Evolutionary conservation across 495 filamentous ascomycete genomes (phyloP), one percentile per base, ranked within the genome.

Genomic region (Aspergillus conjunctus): DNA sequence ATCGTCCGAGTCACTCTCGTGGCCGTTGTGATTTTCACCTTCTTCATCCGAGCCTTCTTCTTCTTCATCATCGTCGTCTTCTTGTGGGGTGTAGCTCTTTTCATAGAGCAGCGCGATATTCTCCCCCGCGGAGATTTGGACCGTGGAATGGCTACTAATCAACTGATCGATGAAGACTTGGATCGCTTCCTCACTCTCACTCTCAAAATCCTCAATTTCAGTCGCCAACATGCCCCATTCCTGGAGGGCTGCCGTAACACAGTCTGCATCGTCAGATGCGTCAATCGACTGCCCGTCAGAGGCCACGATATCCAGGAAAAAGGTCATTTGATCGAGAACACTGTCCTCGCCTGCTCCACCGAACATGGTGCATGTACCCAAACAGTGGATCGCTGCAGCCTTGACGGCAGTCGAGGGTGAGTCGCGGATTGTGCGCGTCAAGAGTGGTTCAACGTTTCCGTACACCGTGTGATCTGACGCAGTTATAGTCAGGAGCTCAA

Each of bases 51-150:
- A 26, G 26, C 5, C 82, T 63, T 77, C 74, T 0, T 70, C 73
- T 14, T 82, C 81, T 8, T 88, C 83, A 17, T 88, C 86, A 2
- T 87, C 82, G 51, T 91, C 86, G 33, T 86, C 79, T 60, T 84
- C 82, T 65, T 79, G 76, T 1, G 77, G 75, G 0, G 86, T 81
- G 77, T 90, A 86, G 68, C 84, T 88, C 71, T 91, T 91, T 67
- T 98, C 93, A 65, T 91, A 95, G 1, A 97, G 79, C 1, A 97
- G 77, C 3, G 93, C 93, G 62, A 98, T 94, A 70, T 92, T 92
- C 65, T 93, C 88, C 0, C 92, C 94, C 1, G 94, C 92, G 2
- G 90, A 86, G 53, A 94, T 86, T 71, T 96, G 91, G 1, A 97
- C 93, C 6, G 77, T 74, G 0, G 88, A 76, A 57, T 93, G 88